Conservation (phyloP, 1,139 yeast species). For the Martiniozyma asiatica region DNA sequence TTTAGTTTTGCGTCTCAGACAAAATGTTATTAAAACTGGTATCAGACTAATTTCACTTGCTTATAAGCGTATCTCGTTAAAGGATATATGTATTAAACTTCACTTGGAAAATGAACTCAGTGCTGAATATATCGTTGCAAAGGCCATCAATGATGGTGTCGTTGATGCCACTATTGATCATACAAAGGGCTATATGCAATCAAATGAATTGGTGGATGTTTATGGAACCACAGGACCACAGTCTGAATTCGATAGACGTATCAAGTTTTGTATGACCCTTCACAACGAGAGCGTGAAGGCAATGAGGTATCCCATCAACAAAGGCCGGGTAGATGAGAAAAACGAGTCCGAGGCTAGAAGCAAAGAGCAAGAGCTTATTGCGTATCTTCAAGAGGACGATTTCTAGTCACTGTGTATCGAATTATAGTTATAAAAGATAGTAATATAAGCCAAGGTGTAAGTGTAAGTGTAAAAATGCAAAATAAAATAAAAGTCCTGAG, state of each 20-base stretch:
- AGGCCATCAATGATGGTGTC: conserved; percentile 95
- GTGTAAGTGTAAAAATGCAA: too few relatives aligned
- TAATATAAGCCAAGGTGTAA: too few relatives aligned
- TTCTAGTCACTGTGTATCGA: too few relatives aligned
- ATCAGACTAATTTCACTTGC: conserved; percentile 87
- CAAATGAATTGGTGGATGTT: conserved; percentile 73
- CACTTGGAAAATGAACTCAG: conserved; percentile 90
- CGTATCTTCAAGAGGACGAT: conserved; percentile 25
- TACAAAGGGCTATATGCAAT: conserved; percentile 84
- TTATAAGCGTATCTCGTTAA: conserved; percentile 81
- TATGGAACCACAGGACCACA: conserved; percentile 87
- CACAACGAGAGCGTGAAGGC: conserved; percentile 91
- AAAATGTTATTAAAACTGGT: conserved; percentile 96
- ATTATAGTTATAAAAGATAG: too few relatives aligned
- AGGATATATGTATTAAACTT: conserved; percentile 81
- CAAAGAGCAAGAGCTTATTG: conserved; percentile 35
- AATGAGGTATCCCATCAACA: conserved; percentile 75
- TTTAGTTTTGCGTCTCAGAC: conserved; percentile 80
- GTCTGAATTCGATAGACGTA: conserved; percentile 81
- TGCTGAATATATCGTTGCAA: conserved; percentile 93
- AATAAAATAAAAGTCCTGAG: too few relatives aligned
- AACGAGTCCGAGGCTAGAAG: conserved; percentile 48
- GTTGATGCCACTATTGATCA: conserved; percentile 92
- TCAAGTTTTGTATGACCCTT: conserved; percentile 78
- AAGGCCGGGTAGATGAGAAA: conserved; percentile 36